Evolutionary conservation across 2,329 filamentous ascomycete genomes (phyloP).

Genomic region (Cytospora mali): DNA sequence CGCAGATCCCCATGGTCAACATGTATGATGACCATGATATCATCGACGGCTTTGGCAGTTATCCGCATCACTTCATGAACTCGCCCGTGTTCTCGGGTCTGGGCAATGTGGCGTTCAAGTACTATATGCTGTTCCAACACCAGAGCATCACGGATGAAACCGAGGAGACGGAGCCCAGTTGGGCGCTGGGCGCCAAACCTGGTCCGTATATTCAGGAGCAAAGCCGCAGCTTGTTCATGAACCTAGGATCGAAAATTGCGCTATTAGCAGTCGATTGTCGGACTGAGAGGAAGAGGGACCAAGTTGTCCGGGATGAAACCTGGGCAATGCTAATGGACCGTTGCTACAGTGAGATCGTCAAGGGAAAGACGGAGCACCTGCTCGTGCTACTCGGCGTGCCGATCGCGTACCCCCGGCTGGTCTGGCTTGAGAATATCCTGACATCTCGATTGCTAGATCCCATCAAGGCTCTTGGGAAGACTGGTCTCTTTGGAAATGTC

Average conservation of each 20-base stretch:
- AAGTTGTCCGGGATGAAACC: slow-evolving; percentile 77
- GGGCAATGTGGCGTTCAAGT: slow-evolving; percentile 93
- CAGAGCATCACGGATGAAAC: slow-evolving; percentile 84
- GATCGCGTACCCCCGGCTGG: slow-evolving; percentile 76
- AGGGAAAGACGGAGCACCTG: slow-evolving; percentile 85
- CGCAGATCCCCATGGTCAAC: slow-evolving; percentile 97
- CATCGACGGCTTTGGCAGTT: slow-evolving; percentile 90
- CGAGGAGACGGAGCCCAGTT: slow-evolving; percentile 83
- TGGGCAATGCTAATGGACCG: slow-evolving; percentile 88
- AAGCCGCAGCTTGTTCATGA: slow-evolving; percentile 85
- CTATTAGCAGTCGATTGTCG: slow-evolving; percentile 89
- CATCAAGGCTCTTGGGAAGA: slow-evolving; percentile 82
- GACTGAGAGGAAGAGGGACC: slow-evolving; percentile 83
- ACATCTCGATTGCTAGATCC: slow-evolving; percentile 87
- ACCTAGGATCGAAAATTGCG: slow-evolving; percentile 75
- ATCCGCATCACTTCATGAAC: slow-evolving; percentile 88
- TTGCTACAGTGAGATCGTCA: slow-evolving; percentile 77
- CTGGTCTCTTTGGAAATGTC: slow-evolving; percentile 76
- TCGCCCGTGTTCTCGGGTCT: slow-evolving; percentile 88
- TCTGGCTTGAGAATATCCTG: slow-evolving; percentile 73
- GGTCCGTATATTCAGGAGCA: slow-evolving; percentile 90
- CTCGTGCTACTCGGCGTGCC: slow-evolving; percentile 85
- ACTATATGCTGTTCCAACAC: slow-evolving; percentile 98
- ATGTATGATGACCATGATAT: slow-evolving; percentile 96
- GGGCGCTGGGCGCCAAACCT: slow-evolving; percentile 76